Evolutionary conservation across 805 yeast genomes (phyloP).

Genomic region (Deakozyma indianensis): DNA sequence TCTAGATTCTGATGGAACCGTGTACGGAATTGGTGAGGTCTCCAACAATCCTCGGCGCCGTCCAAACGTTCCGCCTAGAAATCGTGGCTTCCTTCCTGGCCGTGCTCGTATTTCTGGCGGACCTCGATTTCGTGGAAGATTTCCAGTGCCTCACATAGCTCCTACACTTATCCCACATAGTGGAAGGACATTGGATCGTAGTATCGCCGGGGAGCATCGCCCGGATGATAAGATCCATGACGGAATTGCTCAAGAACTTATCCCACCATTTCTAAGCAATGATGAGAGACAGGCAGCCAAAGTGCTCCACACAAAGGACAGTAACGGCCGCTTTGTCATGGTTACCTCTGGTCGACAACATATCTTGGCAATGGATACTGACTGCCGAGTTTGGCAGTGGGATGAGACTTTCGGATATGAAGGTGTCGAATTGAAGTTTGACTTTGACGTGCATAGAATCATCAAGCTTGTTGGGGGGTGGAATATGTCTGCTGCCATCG

Average conservation of each 20-base stretch:
- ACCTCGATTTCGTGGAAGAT: not conserved
- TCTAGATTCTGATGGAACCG: constrained; percentile 12
- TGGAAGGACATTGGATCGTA: not conserved
- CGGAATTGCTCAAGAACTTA: not conserved
- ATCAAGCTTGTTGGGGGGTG: not conserved
- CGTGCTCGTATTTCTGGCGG: not conserved
- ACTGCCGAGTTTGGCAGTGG: not conserved
- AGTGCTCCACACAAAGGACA: not conserved
- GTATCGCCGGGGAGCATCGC: not conserved
- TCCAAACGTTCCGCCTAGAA: not conserved
- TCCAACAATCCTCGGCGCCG: not conserved
- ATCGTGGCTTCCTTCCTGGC: not conserved
- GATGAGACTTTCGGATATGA: not conserved
- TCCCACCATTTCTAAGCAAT: not conserved
- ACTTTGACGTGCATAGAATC: not conserved
- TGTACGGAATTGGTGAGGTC: constrained; percentile 10
- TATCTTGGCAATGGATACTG: not conserved
- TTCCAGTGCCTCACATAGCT: not conserved
- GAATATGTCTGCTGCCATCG: not conserved
- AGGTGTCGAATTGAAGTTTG: not conserved
- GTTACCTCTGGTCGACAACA: not conserved
- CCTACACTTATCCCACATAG: not conserved
- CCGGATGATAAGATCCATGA: not conserved
- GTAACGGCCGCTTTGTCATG: not conserved
- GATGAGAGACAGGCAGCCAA: not conserved